Evolutionary conservation across 371 early-diverging fungal species (phyloP).

Genomic region (Mortierella sp.): DNA sequence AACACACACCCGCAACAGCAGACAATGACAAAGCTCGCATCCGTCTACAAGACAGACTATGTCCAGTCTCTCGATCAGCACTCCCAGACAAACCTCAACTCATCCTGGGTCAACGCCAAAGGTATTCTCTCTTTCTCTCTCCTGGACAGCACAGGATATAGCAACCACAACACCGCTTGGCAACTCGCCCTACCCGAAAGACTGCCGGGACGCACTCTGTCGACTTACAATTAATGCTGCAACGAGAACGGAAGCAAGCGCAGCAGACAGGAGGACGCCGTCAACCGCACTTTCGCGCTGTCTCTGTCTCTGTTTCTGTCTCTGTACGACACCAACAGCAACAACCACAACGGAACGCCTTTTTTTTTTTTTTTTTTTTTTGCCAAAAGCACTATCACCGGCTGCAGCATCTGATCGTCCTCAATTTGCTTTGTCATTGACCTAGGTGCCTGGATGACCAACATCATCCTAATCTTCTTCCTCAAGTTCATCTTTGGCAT

Average conservation of each 20-base stretch:
- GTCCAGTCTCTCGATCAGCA: constrained; percentile 68
- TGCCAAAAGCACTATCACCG: neutral
- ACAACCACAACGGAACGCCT: neutral
- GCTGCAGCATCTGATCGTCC: constrained; percentile 10
- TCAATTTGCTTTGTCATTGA: neutral
- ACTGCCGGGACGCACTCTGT: neutral
- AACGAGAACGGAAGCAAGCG: neutral
- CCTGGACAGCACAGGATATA: neutral
- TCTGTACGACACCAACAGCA: neutral
- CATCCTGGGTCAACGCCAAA: constrained; percentile 80
- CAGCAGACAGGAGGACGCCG: neutral
- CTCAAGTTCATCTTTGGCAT: constrained; percentile 87
- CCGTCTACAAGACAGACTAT: constrained; percentile 56
- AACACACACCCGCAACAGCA: neutral
- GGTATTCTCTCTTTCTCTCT: constrained; percentile 54
- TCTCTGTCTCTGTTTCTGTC: neutral
- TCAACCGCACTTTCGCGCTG: neutral
- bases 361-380: neutral
- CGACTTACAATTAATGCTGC: neutral
- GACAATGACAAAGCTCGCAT: constrained; percentile 45
- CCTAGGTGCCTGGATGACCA: constrained; percentile 93
- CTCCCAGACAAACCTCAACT: constrained; percentile 76
- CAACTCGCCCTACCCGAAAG: neutral
- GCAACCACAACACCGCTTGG: neutral
- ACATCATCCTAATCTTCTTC: constrained; percentile 82